Evolutionary conservation across 108 stramenopile genomes (phyloP).

Genomic region (Discostella stelligeroides): DNA sequence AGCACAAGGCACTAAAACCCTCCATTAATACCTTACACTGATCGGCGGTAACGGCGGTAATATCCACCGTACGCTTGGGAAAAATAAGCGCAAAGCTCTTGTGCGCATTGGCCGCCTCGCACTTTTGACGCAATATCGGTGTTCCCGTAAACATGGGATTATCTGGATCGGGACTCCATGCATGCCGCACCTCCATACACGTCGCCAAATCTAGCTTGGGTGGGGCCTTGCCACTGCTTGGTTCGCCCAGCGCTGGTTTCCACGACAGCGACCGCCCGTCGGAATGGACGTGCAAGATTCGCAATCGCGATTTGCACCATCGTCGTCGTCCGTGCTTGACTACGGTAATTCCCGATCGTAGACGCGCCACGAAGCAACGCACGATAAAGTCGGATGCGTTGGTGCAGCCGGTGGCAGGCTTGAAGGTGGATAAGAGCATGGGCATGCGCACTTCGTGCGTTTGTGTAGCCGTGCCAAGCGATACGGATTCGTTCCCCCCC

Average conservation of each 20-base stretch:
- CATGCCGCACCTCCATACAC: conserved; percentile 86
- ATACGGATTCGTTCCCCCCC: conserved; percentile 47
- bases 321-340: conserved; percentile 88
- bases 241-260: conserved; percentile 90
- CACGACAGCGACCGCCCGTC: conserved; percentile 83
- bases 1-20: conserved; percentile 87
- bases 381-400: conserved; percentile 91
- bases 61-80: conserved; percentile 86
- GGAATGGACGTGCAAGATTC: conserved; percentile 86
- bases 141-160: conserved; percentile 92
- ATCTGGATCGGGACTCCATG: conserved; percentile 89
- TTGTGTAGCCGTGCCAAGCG: conserved; percentile 81
- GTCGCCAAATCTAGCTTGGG: conserved; percentile 86
- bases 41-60: conserved; percentile 90
- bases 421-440: conserved; percentile 86
- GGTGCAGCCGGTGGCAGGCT: conserved; percentile 90
- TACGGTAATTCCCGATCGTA: conserved; percentile 84
- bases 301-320: conserved; percentile 89
- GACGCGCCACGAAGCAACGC: conserved; percentile 88
- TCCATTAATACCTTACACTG: conserved; percentile 93
- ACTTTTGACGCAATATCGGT: conserved; percentile 85
- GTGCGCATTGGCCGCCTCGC: conserved; percentile 90
- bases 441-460: conserved; percentile 90
- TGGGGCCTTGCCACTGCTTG: conserved; percentile 67
- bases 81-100: conserved; percentile 90